Evolutionary conservation across 441 rosid species (phyloP), one percentile per base, ranked within the genome.

Genomic region (Biscutella laevigata): DNA sequence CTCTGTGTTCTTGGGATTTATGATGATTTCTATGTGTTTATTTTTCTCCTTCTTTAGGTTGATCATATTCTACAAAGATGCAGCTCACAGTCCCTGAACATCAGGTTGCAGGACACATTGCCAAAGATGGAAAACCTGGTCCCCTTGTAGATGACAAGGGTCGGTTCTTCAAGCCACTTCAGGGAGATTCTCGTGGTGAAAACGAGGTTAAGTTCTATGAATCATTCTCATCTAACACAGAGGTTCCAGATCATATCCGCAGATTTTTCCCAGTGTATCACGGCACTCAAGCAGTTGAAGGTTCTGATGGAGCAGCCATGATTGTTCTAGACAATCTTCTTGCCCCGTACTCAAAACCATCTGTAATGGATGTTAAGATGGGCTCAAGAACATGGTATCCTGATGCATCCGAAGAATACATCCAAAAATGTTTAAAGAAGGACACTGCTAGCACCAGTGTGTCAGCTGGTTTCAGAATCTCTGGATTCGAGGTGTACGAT

Each of bases 381-480:
- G 99, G 99, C 68, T 71, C 96, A 27, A 77, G 97, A 67, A 89
- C 99, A 21, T 89, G 99, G 99, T 83, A 86, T 61, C 94, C 95
- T 9, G 71, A 74, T 61, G 90, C 94, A 27, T 66, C 87, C 5
- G 80, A 94, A 42, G 76, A 83, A 37, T 89, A 94, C 68, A 67
- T 81, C 54, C 68, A 73, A 22, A 77, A 57, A 39, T 89, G 97
- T 65, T 27, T 84, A 4, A 57, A 41, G 76, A 89, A 86, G 73
- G 99, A 89, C 64, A 64, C 51, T 7, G 57, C 48, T 41, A 66
- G 71, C 68, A 84, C 91, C 35, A 74, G 75, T 8, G 63, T 74
- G 25, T 59, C 62, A 0, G 62, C 88, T 28, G 99, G 97, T 12
- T 89, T 89, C 70, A 76, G 96, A 67, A 69, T 94, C 59, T 76